Evolutionary conservation across 768 basidiomycete genomes (phyloP).

Genomic region (Lactarius quietus): DNA sequence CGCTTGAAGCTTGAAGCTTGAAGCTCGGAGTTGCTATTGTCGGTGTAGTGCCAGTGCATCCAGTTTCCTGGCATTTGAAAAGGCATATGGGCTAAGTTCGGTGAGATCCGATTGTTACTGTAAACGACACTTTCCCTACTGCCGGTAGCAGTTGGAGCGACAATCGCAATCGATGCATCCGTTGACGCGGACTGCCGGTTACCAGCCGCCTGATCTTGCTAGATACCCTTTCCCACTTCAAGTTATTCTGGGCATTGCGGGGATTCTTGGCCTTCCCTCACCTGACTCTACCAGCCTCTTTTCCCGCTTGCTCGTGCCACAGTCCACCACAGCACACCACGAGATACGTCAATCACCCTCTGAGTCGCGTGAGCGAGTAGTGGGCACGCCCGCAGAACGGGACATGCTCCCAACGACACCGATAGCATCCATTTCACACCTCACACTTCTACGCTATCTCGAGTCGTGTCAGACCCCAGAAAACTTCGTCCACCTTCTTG

Average conservation of each 20-base stretch:
- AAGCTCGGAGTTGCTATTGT: neutral
- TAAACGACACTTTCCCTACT: neutral
- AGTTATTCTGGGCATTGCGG: neutral
- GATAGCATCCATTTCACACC: neutral
- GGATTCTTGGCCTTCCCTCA: neutral
- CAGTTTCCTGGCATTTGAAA: no score
- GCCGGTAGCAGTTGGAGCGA: neutral
- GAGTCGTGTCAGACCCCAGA: conserved; percentile 17
- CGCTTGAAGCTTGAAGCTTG: neutral
- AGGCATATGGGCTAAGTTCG: neutral
- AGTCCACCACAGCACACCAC: neutral
- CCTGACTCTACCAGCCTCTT: neutral
- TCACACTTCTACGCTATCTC: conserved; percentile 9
- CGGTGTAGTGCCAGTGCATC: neutral
- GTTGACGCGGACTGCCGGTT: neutral
- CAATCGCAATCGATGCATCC: neutral
- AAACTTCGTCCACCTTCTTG: conserved; percentile 10
- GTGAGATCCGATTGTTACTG: neutral
- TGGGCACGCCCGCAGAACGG: conserved; percentile 2
- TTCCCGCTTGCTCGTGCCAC: neutral
- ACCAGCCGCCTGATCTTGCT: neutral
- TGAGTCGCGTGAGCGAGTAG: neutral
- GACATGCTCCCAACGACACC: neutral
- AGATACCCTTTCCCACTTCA: neutral
- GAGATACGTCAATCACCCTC: conserved; percentile 8